Base-by-base conservation (phyloP, 2,329 filamentous ascomycete genomes). In the Pleoardoris graminearum region DNA sequence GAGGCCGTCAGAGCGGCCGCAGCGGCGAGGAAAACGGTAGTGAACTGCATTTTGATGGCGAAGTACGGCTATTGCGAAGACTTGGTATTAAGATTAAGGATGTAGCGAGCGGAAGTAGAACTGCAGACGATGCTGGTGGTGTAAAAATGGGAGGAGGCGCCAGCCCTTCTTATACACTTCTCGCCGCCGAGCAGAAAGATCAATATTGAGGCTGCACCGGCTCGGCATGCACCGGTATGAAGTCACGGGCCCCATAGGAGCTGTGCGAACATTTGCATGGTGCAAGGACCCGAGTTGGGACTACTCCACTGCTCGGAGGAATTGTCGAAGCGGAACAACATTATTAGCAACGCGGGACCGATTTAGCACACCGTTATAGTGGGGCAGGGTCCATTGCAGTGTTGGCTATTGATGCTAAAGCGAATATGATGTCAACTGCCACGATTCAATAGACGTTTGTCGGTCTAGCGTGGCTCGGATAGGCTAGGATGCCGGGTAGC, bases 1-100 rank as follows among this genome's bases (percentile, higher is more conserved):
- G 65, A 59, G 37, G 65, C 68, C 42, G 70, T 65, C 44, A 71
- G 61, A 23, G 69, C 71, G 48, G 72, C 60, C 42, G 76, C 56
- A 36, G 62, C 57, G 43, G 61, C 56, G 44, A 68, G 37, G 53
- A 65, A 55, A 45, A 61, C 53, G 51, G 59, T 55, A 48, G 60
- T 69, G 63, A 67, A 67, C 54, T 67, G 65, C 68, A 71, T 71
- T 14, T 62, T 67, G 62, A 51, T 52, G 53, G n/a, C 43, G 27
- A 50, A 53, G 52, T 44, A 8, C 7, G 52, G 52, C 48, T 39
- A 16, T 51, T 49, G 33, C n/a, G n/a, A 4, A n/a, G 25, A 29
- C n/a, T 17, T 25, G 12, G 16, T 7, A 37, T 47, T 37, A 47
- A 21, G 33, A 47, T 38, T 38, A 38, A 54, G 30, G 17, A 14